Conservation (phyloP, 2,329 filamentous ascomycete genomes). For the Hypoxylon sp. region DNA sequence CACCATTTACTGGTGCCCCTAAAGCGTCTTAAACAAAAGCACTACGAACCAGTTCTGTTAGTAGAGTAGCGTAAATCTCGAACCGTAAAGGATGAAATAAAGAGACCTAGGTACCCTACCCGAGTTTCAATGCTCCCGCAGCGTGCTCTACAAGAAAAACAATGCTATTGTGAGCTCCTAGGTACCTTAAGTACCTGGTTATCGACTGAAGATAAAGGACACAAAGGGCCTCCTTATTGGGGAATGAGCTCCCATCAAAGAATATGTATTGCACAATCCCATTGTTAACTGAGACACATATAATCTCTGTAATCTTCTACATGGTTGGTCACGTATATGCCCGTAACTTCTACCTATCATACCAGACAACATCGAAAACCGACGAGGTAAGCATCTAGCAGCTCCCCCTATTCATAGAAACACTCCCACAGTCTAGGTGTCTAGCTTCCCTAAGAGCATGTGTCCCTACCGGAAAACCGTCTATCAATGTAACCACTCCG, state of each 20-base stretch:
- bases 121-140: neutral
- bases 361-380: neutral
- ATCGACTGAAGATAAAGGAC: neutral
- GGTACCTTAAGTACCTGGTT: neutral
- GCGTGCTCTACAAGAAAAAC: neutral
- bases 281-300: slow-evolving; percentile 14
- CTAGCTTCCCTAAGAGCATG: slow-evolving; percentile 39
- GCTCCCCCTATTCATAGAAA: neutral
- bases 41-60: too few species aligned
- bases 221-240: neutral
- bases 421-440: neutral
- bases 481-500: slow-evolving; percentile 49
- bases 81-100: neutral
- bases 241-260: neutral
- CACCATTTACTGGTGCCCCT: too few species aligned
- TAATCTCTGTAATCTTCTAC: neutral
- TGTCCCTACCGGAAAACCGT: slow-evolving; percentile 48
- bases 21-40: too few species aligned
- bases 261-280: neutral
- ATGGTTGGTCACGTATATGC: neutral
- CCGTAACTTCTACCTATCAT: neutral
- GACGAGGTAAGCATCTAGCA: slow-evolving; percentile 1
- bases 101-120: neutral
- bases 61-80: too few species aligned
- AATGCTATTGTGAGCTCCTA: neutral